Percentiles rank a stretch among this genome's conserved stretches.
Evolutionary conservation across 768 basidiomycete species (phyloP).

Genomic region (Suillus clintonianus): DNA sequence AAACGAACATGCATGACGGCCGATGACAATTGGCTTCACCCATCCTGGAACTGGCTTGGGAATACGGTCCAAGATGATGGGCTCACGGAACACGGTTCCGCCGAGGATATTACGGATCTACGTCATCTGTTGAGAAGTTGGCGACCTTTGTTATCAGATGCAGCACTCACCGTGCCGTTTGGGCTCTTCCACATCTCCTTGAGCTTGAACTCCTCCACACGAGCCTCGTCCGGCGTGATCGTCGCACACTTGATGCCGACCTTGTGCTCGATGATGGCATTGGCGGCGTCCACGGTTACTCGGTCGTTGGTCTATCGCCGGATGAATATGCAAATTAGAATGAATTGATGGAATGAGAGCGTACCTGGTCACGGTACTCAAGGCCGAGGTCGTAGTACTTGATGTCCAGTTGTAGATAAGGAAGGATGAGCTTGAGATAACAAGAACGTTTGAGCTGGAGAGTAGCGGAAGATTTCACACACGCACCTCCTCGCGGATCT

Average conservation of each 20-base stretch:
- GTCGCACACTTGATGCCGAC: conserved; percentile 99
- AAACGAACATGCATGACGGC: conserved; percentile 75
- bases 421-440: conserved; percentile 80
- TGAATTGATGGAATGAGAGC: background rate
- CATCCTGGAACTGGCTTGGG: conserved; percentile 96
- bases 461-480: background rate
- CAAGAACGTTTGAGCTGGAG: conserved; percentile 1
- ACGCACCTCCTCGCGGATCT: conserved; percentile 87
- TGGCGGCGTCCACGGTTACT: conserved; percentile 90
- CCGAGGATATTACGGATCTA: conserved; percentile 97
- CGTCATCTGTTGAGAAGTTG: conserved; percentile 7
- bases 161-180: conserved; percentile 78
- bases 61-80: conserved; percentile 88
- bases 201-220: conserved; percentile 95
- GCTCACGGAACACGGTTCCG: conserved; percentile 98
- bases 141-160: background rate
- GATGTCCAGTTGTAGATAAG: conserved; percentile 93
- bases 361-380: conserved; percentile 86
- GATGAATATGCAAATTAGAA: conserved; percentile 2
- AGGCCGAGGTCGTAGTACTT: conserved; percentile 98
- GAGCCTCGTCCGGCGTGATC: conserved; percentile 96
- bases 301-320: conserved; percentile 79
- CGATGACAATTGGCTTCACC: conserved; percentile 95
- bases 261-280: conserved; percentile 91
- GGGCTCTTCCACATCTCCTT: conserved; percentile 99